phyloP scores from a whole-genome alignment of 768 basidiomycete species.

The Agrocybe chaxingu region DNA sequence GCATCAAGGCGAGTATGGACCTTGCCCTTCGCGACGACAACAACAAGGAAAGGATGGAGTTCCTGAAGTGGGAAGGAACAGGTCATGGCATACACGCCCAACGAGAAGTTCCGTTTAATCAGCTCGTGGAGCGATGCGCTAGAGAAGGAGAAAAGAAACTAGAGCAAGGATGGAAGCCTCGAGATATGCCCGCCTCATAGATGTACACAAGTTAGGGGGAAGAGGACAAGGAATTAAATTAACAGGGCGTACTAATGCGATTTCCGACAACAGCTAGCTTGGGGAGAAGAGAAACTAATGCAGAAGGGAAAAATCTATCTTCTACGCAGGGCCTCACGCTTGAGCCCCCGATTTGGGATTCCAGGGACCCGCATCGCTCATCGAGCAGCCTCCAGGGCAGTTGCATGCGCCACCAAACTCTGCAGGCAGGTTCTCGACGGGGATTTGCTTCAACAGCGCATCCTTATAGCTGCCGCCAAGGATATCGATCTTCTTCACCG shows the following conservation, averaged over 20 bases:
- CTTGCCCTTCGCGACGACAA: conserved; percentile 28
- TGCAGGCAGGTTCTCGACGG: conserved; percentile 75
- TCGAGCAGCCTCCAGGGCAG: conserved; percentile 73
- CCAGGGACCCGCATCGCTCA: conserved; percentile 91
- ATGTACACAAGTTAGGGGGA: too few species aligned
- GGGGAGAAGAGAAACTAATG: too few species aligned
- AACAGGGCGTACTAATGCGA: too few species aligned
- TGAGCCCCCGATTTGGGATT: conserved; percentile 30
- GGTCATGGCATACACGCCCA: conserved; percentile 66
- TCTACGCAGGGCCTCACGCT: too few species aligned
- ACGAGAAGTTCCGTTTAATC: conserved; percentile 45
- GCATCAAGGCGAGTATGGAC: conserved; percentile 58
- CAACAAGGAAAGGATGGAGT: conserved; percentile 24
- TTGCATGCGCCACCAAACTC: conserved; percentile 83
- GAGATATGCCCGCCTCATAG: too few species aligned
- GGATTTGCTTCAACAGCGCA: conserved; percentile 78
- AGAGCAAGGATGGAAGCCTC: conserved; percentile 15
- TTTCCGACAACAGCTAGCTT: too few species aligned
- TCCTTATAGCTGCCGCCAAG: conserved; percentile 74
- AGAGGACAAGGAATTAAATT: too few species aligned
- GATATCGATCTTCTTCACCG: conserved; percentile 75
- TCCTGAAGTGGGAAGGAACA: conserved; percentile 54
- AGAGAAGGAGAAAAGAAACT: conserved; percentile 42
- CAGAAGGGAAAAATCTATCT: too few species aligned
- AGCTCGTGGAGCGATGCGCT: conserved; percentile 52